phyloP scores from a whole-genome alignment of 2,329 filamentous ascomycete species.

The Lojkania enalia region DNA sequence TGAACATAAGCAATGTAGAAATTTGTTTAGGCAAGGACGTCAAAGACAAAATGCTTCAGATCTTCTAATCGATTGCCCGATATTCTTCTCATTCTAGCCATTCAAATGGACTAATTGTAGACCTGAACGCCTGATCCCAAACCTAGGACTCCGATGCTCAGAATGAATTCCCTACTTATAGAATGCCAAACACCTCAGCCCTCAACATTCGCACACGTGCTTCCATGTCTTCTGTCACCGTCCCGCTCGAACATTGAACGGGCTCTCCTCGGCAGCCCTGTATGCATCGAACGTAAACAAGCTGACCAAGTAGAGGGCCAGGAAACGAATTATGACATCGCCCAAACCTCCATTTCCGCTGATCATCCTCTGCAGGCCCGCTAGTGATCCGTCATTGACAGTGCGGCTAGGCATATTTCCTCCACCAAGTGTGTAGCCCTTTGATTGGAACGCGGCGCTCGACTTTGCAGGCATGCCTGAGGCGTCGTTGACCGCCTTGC shows the following conservation, averaged over 20 bases:
- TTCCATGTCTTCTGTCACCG: constrained; percentile 1
- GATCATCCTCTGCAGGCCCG: constrained; percentile 30
- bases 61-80: too few species aligned
- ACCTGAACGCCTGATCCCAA: too few species aligned
- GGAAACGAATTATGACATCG: constrained; percentile 48
- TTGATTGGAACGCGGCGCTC: constrained; percentile 44
- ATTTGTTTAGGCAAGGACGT: too few species aligned
- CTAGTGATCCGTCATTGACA: constrained; percentile 28
- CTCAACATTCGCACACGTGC: too few species aligned
- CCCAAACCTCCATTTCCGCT: constrained; percentile 41
- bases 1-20: too few species aligned
- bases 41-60: too few species aligned
- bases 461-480: constrained; percentile 41
- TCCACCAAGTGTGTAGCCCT: constrained; percentile 49
- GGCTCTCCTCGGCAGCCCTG: constrained; percentile 49
- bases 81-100: too few species aligned
- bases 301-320: constrained; percentile 52
- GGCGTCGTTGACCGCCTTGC: constrained; percentile 48
- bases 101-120: too few species aligned
- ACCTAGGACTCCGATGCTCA: too few species aligned
- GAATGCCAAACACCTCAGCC: too few species aligned
- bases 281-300: constrained; percentile 51
- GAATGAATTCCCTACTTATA: too few species aligned
- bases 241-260: constrained; percentile 46
- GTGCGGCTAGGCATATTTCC: constrained; percentile 28